Base-by-base conservation (phyloP, 306 rosid genomes). In the Trifolium fragiferum region DNA sequence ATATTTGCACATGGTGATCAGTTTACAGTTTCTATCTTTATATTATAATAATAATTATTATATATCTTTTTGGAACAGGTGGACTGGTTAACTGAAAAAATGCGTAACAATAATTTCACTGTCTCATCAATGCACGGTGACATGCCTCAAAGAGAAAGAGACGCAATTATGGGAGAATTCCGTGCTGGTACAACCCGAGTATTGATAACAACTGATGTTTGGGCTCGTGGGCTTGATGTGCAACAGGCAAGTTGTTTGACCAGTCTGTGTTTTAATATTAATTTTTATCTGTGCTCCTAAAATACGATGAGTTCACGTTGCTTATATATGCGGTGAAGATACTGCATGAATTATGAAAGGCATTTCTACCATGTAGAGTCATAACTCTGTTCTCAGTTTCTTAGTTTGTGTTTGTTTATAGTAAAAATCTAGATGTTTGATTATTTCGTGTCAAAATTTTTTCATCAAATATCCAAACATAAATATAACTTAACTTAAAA, bases 161-260 rank as follows among this genome's bases (percentile, higher is more conserved):
- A 94, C 73, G 97, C 96, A 53, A 94, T 94, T 68, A 94, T 94
- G 99, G 86, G 81, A 19, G 97, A 94, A 88, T 94, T 94, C 32
- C 91, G 97, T 43, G 68, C 87, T 75, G 99, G 97, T 54, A 82
- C 89, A 68, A 94, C 98, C 60, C 96, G 98, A 21, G 98, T 94
- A 14, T 90, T 94, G 60, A 94, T 94, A 44, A 94, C 98, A 38
- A 94, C 98, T 13, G 98, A 94, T 86, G 97, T 94, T 73, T 94
- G 98, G 98, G 98, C 98, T 10, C 89, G 98, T 53, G 98, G 98
- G 19, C 87, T 94, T 83, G 98, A 94, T 83, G 98, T 94, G 40
- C 98, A 94, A 80, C 98, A 94, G 98, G 98, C 72, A 82, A 86
- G 89, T 86, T 82, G n/a, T 40, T 65, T 20, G 4, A 16, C 25